Conservation (phyloP, 192 early-diverging fungal genomes). For the Physocladia obscura region DNA sequence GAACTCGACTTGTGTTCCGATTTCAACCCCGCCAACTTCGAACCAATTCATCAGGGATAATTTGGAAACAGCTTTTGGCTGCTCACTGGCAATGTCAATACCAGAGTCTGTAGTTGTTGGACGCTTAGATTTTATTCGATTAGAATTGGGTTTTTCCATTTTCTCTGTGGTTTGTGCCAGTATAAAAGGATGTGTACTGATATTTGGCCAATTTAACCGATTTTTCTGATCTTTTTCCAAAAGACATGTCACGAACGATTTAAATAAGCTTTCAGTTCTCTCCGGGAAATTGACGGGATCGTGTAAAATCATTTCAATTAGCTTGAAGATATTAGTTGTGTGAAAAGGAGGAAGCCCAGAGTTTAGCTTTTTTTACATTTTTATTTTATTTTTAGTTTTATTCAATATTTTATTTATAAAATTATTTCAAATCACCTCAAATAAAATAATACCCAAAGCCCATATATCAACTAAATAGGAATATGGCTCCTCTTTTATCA, state of each 20-base stretch:
- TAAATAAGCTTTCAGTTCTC: background rate
- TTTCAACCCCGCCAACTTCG: slow-evolving; percentile 5
- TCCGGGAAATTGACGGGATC: slow-evolving; percentile 24
- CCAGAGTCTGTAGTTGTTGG: slow-evolving; percentile 30
- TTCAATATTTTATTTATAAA: too few relatives aligned
- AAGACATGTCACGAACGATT: slow-evolving; percentile 4
- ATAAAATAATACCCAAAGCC: slow-evolving; percentile 41
- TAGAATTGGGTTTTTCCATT: background rate
- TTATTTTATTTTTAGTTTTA: slow-evolving; percentile 13
- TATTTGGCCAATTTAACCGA: slow-evolving; percentile 33
- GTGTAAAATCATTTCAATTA: slow-evolving; percentile 39
- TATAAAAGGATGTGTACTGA: slow-evolving; percentile 31
- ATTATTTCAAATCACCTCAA: too few relatives aligned
- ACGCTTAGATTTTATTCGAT: background rate
- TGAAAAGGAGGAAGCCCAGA: slow-evolving; percentile 38
- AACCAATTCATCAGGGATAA: too few relatives aligned
- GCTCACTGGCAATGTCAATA: slow-evolving; percentile 11
- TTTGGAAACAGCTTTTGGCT: background rate
- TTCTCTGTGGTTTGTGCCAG: too few relatives aligned
- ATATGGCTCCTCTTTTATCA: slow-evolving; percentile 40
- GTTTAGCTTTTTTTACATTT: slow-evolving; percentile 25
- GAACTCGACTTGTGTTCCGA: background rate
- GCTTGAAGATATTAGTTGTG: slow-evolving; percentile 42
- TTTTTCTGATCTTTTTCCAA: slow-evolving; percentile 25
- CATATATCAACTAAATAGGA: slow-evolving; percentile 37